These are phyloP conservation scores for Pyropia yezoensis DNA, from an alignment of 23 red algal species.

Conservation along the genomic window DNA sequence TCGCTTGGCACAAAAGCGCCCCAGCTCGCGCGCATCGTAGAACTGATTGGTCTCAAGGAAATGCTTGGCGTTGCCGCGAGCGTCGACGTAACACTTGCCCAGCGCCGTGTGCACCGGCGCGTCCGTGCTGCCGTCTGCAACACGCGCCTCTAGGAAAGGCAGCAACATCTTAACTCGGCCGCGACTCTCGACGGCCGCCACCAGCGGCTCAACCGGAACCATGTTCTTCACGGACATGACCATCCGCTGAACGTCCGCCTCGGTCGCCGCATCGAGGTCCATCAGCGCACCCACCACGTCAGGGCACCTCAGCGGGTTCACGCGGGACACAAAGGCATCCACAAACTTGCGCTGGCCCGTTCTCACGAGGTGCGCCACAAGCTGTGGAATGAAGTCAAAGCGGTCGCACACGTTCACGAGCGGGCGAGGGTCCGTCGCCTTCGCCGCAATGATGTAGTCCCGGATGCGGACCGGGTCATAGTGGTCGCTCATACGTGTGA, in stretches of 20 bases:
- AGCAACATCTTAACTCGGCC: constrained; percentile 66
- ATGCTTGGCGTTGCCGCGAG: constrained; percentile 83
- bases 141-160: constrained; percentile 68
- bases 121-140: constrained; percentile 88
- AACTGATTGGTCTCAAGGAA: constrained; percentile 96
- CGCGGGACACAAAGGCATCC: constrained; percentile 82
- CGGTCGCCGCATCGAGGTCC: constrained; percentile 49
- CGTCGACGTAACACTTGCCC: constrained; percentile 91
- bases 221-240: constrained; percentile 91
- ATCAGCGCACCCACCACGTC: constrained; percentile 86
- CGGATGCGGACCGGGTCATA: constrained; percentile 87
- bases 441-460: constrained; percentile 70
- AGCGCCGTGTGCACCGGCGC: constrained; percentile 81
- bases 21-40: constrained; percentile 85
- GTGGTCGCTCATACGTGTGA: constrained; percentile 76
- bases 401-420: constrained; percentile 98
- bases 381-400: constrained; percentile 79
- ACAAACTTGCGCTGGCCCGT: constrained; percentile 83
- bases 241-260: constrained; percentile 55
- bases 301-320: constrained; percentile 81
- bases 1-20: constrained; percentile 76
- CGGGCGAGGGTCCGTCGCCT: constrained; percentile 81
- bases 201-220: constrained; percentile 77
- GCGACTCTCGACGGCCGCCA: constrained; percentile 49
- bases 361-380: constrained; percentile 87